Evolutionary conservation across 805 yeast species (phyloP).

Genomic region (Torulaspora franciscae): DNA sequence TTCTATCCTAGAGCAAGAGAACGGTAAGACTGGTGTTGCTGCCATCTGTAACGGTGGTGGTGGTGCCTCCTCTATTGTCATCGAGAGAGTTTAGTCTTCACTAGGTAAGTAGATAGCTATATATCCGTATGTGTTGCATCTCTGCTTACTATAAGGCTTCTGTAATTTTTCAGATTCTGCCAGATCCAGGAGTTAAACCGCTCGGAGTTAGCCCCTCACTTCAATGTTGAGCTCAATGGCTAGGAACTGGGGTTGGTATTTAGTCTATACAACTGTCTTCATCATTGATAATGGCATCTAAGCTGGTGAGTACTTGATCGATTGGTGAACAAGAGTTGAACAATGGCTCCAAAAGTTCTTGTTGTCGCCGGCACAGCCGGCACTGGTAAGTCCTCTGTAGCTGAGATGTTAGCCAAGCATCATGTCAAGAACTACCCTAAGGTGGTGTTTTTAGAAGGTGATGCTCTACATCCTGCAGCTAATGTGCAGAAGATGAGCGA

Average conservation of each 20-base stretch:
- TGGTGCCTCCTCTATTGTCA: slow-evolving; percentile 90
- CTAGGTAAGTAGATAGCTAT: neutral
- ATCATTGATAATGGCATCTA: neutral
- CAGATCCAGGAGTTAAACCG: slow-evolving; percentile 2
- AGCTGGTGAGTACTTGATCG: neutral
- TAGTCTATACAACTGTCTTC: neutral
- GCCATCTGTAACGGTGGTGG: slow-evolving; percentile 99
- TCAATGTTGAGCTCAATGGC: neutral
- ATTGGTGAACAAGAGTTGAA: neutral
- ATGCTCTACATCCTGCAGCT: slow-evolving; percentile 61
- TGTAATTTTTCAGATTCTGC: neutral
- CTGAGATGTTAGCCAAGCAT: slow-evolving; percentile 43
- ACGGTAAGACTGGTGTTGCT: slow-evolving; percentile 85
- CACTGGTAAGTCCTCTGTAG: slow-evolving; percentile 86
- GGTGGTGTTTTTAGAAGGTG: slow-evolving; percentile 79
- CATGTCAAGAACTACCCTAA: slow-evolving; percentile 30
- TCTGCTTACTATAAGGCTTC: neutral
- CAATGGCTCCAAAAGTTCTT: slow-evolving; percentile 36
- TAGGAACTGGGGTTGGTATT: neutral
- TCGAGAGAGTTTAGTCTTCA: slow-evolving; percentile 53
- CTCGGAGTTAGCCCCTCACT: slow-evolving; percentile 5
- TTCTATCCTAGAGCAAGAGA: slow-evolving; percentile 77
- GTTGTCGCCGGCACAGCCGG: slow-evolving; percentile 96
- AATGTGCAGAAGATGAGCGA: slow-evolving; percentile 79
- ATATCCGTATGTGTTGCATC: neutral